Percentiles rank a stretch among this genome's conserved stretches.
Evolutionary conservation across 805 yeast genomes (phyloP).

Genomic region (Candida morakotiae): DNA sequence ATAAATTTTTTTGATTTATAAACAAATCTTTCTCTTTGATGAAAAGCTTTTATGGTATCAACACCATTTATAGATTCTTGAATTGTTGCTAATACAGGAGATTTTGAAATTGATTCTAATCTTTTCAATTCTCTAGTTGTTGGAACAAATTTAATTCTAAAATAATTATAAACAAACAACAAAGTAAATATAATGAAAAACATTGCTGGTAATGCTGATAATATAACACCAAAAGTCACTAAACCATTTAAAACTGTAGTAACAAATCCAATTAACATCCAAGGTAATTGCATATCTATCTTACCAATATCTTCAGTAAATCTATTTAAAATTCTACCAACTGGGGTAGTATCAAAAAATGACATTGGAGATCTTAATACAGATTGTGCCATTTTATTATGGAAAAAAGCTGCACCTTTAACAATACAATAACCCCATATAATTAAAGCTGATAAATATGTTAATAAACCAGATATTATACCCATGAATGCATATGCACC

Average conservation of each 20-base stretch:
- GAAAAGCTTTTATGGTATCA: constrained; percentile 31
- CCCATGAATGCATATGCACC: constrained; percentile 24
- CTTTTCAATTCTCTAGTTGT: constrained; percentile 33
- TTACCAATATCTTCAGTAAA: constrained; percentile 34
- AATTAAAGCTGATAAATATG: constrained; percentile 24
- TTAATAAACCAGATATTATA: constrained; percentile 22
- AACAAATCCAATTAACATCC: constrained; percentile 25
- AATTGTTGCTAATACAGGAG: constrained; percentile 31
- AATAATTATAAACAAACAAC: constrained; percentile 25
- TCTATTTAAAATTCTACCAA: constrained; percentile 36
- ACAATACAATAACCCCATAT: constrained; percentile 29
- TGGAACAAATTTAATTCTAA: constrained; percentile 28
- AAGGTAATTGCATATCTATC: constrained; percentile 29
- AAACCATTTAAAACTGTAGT: constrained; percentile 19
- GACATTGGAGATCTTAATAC: constrained; percentile 39
- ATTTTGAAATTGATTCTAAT: constrained; percentile 24
- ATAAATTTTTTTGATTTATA: constrained; percentile 20
- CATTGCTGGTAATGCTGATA: constrained; percentile 31
- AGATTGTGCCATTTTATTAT: constrained; percentile 31
- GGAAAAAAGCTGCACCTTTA: constrained; percentile 29
- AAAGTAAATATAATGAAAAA: constrained; percentile 21
- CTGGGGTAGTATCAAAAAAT: constrained; percentile 39
- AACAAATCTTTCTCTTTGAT: constrained; percentile 25
- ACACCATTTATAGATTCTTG: constrained; percentile 36
- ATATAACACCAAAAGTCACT: constrained; percentile 26